Evolutionary conservation across 2,329 filamentous ascomycete species (phyloP), one percentile per base, ranked within the genome.

Genomic region (Gnomoniopsis smithogilvyi): DNA sequence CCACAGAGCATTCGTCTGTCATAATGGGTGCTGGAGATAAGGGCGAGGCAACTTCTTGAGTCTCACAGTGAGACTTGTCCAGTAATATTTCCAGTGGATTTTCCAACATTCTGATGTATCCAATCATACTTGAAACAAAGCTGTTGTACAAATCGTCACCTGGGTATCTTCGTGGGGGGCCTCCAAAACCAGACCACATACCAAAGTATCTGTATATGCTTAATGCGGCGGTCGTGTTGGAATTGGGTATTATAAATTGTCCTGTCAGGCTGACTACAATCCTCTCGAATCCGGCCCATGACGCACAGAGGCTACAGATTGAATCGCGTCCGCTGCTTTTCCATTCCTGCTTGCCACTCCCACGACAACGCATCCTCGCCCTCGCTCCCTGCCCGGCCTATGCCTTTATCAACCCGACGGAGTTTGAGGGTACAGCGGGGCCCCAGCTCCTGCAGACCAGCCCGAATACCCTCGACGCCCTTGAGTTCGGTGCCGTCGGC

Each of bases 321-420:
- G 78, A 98, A 99, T 72, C 91, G 88, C 66, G 94, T 98, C 68
- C 95, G 83, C 70, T 90, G 81, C 80, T 97, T 97, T 78, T 99
- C 95, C 88, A 95, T 96, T 71, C 87, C 87, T 12, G 90, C 89
- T 77, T 96, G 96, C 95, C 95, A 99, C 72, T 97, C 86, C 94
- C 95, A 98, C 70, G 96, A 91, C 66, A 92, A 84, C 41, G 92
- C 91, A 73, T 88, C 78, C 73, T 86, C 79, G 79, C 91, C 84
- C 62, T 86, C 81, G 66, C 85, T 87, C 19, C 86, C 86, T 8
- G 86, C 85, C 57, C 83, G 76, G 15, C 85, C 85, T 64, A 99
- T 90, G 0, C 93, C 94, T 75, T 92, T 93, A 72, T 98, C 94
- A 47, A 98, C 88, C 68, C 95, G 86, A 66, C 93, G 85, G 68